Percentiles rank a stretch among this genome's conserved stretches.
Evolutionary conservation across 306 rosid genomes (phyloP).

Genomic region (Vicia villosa): DNA sequence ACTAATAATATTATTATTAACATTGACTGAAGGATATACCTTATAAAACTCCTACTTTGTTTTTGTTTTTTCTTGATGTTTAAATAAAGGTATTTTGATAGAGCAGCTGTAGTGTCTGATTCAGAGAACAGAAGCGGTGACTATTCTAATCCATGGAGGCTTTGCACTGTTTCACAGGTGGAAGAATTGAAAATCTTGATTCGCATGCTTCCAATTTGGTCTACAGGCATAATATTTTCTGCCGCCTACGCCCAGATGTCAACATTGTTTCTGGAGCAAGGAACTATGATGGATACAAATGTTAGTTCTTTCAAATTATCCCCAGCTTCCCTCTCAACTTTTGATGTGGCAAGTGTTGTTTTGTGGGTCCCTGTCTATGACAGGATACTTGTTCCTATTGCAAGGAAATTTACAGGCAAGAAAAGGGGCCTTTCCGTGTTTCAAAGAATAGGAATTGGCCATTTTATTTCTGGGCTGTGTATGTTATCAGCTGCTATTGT

Average conservation of each 20-base stretch:
- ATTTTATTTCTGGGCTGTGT: constrained; percentile 49
- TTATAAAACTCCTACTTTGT: not conserved
- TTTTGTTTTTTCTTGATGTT: not conserved
- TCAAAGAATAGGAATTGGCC: constrained; percentile 82
- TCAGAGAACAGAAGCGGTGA: constrained; percentile 24
- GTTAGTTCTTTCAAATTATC: no score
- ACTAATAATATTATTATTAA: not conserved
- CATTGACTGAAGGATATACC: not conserved
- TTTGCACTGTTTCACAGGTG: constrained; percentile 90
- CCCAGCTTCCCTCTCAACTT: constrained; percentile 74
- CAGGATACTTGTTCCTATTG: constrained; percentile 66
- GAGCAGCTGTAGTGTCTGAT: no score
- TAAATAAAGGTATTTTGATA: no score
- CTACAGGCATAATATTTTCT: constrained; percentile 59
- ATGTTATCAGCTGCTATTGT: no score
- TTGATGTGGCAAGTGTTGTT: constrained; percentile 71
- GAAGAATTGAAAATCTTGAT: constrained; percentile 89
- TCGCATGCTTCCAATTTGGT: constrained; percentile 96
- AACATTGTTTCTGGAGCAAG: no score
- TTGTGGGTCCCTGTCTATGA: constrained; percentile 88
- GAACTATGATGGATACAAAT: no score
- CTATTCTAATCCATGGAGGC: constrained; percentile 73
- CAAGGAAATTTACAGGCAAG: constrained; percentile 68
- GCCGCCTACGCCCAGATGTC: no score
- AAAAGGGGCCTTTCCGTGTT: constrained; percentile 74